Evolutionary conservation across 1,284 basidiomycete genomes (phyloP), one percentile per base, ranked within the genome.

Genomic region (Cryptococcus hybrid): DNA sequence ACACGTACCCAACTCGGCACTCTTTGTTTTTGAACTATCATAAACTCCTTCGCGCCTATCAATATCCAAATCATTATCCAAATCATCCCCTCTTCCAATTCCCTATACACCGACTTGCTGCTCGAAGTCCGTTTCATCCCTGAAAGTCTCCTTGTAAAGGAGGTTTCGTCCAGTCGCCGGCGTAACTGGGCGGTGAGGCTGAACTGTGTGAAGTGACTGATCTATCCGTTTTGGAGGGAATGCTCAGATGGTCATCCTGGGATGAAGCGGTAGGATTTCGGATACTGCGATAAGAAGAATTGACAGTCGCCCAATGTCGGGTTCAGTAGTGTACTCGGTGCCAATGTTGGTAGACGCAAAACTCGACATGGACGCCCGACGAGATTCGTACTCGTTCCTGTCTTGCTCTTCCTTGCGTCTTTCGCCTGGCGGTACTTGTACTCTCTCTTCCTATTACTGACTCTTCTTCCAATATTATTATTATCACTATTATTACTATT

Each of bases 21-120:
- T 18, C 81, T 67, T 64, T 81, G 80, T 65, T 82, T 81, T 77
- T 30, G 76, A 78, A 13, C 78, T 78, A 56, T 82, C 81, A 65
- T 81, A 82, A 4, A 78, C 75, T 13, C 80, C 79, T 44, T 73
- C 68, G 6, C 77, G 57, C 39, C 63, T 63, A 64, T 79, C 78
- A 47, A 66, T 57, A 47, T 56, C 65, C 47, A 66, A 61, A 18
- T 69, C 67, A 24, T 69, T 59, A 12, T 64, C 66, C 7, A 56
- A 53, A 8, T 59, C 67, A 5, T 58, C 52, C 18, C 18, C 11
- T 66, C 64, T 13, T 55, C 57, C 6, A 60, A 64, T 47, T 61
- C 54, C 5, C 47, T 59, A 18, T 18, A 18, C 4, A 61, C 55
- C 2, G 60, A 61, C 52, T 65, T 60, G 1, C 67, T 64, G 1